These are phyloP conservation scores for Saksenaea oblongispora DNA, from an alignment of 371 early-diverging fungal genomes.

Conservation along the genomic window DNA sequence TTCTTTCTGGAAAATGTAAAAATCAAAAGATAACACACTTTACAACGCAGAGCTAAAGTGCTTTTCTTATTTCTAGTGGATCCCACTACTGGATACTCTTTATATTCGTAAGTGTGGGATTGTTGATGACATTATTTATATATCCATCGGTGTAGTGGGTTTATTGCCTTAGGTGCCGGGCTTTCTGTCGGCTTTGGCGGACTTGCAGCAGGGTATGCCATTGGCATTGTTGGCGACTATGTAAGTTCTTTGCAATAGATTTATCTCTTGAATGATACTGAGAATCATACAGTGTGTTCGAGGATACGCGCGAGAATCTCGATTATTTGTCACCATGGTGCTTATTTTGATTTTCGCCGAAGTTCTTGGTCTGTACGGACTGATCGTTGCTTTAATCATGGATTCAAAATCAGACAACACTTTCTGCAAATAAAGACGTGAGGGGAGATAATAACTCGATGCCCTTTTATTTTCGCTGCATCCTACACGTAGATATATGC, in stretches of 20 bases:
- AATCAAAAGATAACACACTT: neutral
- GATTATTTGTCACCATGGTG: slow-evolving; percentile 80
- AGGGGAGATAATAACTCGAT: neutral
- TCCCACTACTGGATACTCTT: slow-evolving; percentile 42
- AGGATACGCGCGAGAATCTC: slow-evolving; percentile 80
- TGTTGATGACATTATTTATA: slow-evolving; percentile 24
- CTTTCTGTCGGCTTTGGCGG: slow-evolving; percentile 85
- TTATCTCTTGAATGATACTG: neutral
- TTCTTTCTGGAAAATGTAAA: slow-evolving; percentile 76
- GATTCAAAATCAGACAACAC: slow-evolving; percentile 71
- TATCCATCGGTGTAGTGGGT: slow-evolving; percentile 53
- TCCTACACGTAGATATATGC: slow-evolving; percentile 6
- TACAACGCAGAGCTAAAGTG: neutral
- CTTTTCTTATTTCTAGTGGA: slow-evolving; percentile 49
- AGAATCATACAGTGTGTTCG: slow-evolving; percentile 58
- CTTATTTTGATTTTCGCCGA: slow-evolving; percentile 94
- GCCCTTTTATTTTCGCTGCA: slow-evolving; percentile 5
- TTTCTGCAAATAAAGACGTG: slow-evolving; percentile 27
- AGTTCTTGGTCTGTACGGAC: slow-evolving; percentile 90
- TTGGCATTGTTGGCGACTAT: slow-evolving; percentile 90
- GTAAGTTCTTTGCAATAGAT: slow-evolving; percentile 26
- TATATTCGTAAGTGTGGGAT: slow-evolving; percentile 36
- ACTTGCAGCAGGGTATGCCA: slow-evolving; percentile 90
- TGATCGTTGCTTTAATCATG: slow-evolving; percentile 84
- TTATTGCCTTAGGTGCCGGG: slow-evolving; percentile 86